Base-by-base conservation (phyloP, 352 stramenopile species). In the Pythium coloratum region DNA sequence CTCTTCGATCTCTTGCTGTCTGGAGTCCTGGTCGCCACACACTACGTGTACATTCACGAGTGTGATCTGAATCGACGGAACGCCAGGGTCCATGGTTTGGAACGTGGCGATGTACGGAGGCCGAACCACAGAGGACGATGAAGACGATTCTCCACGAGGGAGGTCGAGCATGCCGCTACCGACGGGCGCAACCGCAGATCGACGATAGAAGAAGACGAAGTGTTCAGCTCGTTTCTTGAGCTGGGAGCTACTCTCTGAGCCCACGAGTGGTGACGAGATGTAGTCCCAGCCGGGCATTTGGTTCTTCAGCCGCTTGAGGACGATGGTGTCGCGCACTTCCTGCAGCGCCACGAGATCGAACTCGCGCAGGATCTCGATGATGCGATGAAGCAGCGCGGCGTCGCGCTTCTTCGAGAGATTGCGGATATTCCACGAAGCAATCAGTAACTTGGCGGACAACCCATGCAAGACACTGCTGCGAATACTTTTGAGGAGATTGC, bases 381-480 rank as follows among this genome's bases (percentile, higher is more conserved):
- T 88, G n/a, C 76, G 75, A 20, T 83, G 24, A 3, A 90, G 54
- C 4, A 77, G 62, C 34, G 62, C 58, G 12, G 69, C 66, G 6
- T 84, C 72, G 40, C 82, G 80, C n/a, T 59, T 66, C 28, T 72
- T 76, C 3, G 82, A 91, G 62, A 91, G 65, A 51, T 90, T 89
- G 71, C 81, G 80, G n/a, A 93, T 82, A 32, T 93, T 93, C 81
- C 80, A 91, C 59, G 81, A 89, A 0, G 78, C 84, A 7, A 90
- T 60, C 38, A 92, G 64, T 20, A 92, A 26, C 24, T 68, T 66
- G 28, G 30, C 62, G 4, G 49, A 18, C 1, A 16, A 24, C 12
- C 71, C 32, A 1, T 61, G 57, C 24, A 86, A 75, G 3, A 86
- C 64, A 42, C 59, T 82, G 34, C 34, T 56, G 5, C 80, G 80